Evolutionary conservation across 2,329 filamentous ascomycete species (phyloP).

Genomic region (Corinectria fuckeliana): DNA sequence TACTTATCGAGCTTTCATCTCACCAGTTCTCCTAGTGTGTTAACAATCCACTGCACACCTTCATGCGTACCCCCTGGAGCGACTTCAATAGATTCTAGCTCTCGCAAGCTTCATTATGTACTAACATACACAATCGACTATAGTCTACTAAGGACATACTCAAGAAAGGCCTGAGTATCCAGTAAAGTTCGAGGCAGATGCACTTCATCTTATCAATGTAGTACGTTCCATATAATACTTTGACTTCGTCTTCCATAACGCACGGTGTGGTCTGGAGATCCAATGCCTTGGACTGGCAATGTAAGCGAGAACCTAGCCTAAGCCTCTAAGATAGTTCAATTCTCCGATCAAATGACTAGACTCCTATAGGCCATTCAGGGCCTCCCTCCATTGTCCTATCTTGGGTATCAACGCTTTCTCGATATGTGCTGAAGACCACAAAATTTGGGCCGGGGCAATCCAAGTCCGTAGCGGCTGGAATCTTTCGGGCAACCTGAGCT

Average conservation of each 20-base stretch:
- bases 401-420: conserved; percentile 11
- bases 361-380: neutral
- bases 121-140: too few relatives aligned
- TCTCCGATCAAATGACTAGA: neutral
- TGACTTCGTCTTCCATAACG: neutral
- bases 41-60: too few relatives aligned
- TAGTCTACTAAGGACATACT: too few relatives aligned
- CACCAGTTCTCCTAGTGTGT: too few relatives aligned
- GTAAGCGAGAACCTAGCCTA: neutral
- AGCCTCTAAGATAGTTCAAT: too few relatives aligned
- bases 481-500: neutral
- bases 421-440: neutral
- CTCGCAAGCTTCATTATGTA: neutral
- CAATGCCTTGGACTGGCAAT: neutral
- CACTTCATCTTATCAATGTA: too few relatives aligned
- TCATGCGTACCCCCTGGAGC: too few relatives aligned
- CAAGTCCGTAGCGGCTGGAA: neutral
- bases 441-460: neutral
- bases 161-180: too few relatives aligned
- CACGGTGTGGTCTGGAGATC: neutral
- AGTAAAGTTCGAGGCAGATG: too few relatives aligned
- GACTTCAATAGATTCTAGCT: neutral
- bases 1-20: too few relatives aligned
- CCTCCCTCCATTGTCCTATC: neutral
- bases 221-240: neutral